Evolutionary conservation across 257 asterid genomes (phyloP).

Genomic region (Ilex aquifolium): DNA sequence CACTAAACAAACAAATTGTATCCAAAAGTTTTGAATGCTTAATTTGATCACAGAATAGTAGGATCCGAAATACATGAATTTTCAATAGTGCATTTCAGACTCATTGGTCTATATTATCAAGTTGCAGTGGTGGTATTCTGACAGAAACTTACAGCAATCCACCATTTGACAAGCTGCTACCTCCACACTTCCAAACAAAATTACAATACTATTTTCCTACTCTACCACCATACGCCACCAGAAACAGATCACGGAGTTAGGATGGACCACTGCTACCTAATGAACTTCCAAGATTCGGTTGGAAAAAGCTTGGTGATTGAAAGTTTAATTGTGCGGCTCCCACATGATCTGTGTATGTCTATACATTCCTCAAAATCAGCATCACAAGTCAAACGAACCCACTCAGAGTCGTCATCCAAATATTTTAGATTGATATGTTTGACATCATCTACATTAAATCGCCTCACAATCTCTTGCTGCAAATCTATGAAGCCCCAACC

Average conservation of each 20-base stretch:
- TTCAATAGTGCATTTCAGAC: no score
- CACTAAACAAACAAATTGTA: no score
- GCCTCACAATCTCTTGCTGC: conserved; percentile 49
- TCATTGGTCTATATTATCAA: no score
- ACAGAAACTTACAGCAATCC: no score
- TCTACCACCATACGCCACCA: not conserved
- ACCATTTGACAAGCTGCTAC: no score
- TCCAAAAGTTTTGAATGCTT: no score
- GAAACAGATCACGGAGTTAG: conserved; percentile 7
- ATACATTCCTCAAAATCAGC: conserved; percentile 81
- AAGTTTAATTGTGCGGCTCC: conserved; percentile 49
- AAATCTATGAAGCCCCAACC: conserved; percentile 53
- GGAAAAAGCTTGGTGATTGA: conserved; percentile 34
- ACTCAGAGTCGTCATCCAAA: conserved; percentile 70
- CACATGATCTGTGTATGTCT: conserved; percentile 54
- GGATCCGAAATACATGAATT: no score
- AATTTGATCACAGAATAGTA: no score
- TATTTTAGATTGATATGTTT: conserved; percentile 49
- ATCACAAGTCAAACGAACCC: conserved; percentile 83
- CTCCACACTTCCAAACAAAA: no score
- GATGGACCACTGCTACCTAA: conserved; percentile 44
- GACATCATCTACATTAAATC: conserved; percentile 47
- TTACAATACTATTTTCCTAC: not conserved
- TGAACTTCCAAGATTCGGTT: conserved; percentile 49
- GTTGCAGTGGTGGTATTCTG: no score